Evolutionary conservation across 2,329 filamentous ascomycete species (phyloP), one percentile per base, ranked within the genome.

Genomic region (Ampelomyces quisqualis): DNA sequence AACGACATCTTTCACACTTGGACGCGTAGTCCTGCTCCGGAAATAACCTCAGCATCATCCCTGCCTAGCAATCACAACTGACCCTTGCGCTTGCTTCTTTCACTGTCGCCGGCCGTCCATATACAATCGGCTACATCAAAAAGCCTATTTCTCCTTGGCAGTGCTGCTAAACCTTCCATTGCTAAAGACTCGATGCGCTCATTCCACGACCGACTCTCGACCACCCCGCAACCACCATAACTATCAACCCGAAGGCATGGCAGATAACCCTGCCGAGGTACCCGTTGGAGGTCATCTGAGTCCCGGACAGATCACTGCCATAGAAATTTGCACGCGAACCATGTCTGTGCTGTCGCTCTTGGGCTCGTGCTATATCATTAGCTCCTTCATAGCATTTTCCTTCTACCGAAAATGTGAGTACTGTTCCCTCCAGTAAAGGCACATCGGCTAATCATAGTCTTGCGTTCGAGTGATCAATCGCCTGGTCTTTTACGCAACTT

Each of bases 401-500:
- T 76, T 77, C 4, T 93, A 93, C 62, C 85, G 86, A 58, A 91
- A 90, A 60, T 86, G 44, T 45, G 26, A 22, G 40, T 34, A 20
- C 9, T 9, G 17, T 28, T 31, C 13, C 19, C 8, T 26, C 2
- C 5, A 7, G 18, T 3, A 15, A 13, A 9, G 20, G 4, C 2
- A 27, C 20, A 17, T 18, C 8, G 4, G 29, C 23, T 49, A 18
- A 49, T 13, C 2, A 17, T 15, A 4, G 13, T 8, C 17, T 7
- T 10, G n/a, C n/a, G n/a, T n/a, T n/a, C n/a, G n/a, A 47, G 40
- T 88, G n/a, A 90, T 93, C 70, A 93, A 93, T 60, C 78, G 88
- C 13, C 76, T 94, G 0, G 83, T 91, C 7, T 91, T 94, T 65
- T 93, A 86, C 64, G 88, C 88, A 5, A 86, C 85, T 0, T 85